These are phyloP conservation scores for Phytophthora hibernalis DNA, from an alignment of 352 stramenopile species.

Conservation along the genomic window DNA sequence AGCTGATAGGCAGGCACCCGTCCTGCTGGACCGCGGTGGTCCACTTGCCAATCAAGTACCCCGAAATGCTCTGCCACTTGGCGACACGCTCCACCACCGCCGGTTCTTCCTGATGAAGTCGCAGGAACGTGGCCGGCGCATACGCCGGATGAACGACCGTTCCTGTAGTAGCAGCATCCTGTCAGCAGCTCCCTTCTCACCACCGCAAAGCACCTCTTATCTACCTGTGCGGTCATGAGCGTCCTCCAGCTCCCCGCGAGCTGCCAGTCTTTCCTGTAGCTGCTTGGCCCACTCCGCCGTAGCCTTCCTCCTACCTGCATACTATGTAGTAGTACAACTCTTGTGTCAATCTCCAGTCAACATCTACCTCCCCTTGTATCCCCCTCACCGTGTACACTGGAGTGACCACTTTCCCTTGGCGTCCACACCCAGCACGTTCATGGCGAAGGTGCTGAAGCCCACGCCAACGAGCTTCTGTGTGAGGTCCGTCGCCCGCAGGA, in stretches of 20 bases:
- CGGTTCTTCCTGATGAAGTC: constrained; percentile 74
- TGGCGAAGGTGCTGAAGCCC: constrained; percentile 94
- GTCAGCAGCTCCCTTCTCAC: not conserved
- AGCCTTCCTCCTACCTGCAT: constrained; percentile 58
- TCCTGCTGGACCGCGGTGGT: constrained; percentile 42
- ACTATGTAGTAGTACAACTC: no score
- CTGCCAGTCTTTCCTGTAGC: constrained; percentile 50
- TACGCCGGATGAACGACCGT: constrained; percentile 91
- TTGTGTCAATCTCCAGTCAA: constrained; percentile 3
- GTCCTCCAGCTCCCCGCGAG: constrained; percentile 54
- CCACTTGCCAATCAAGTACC: constrained; percentile 91
- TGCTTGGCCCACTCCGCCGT: constrained; percentile 60
- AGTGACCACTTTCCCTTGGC: constrained; percentile 65
- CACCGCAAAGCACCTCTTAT: not conserved
- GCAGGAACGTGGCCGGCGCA: constrained; percentile 88
- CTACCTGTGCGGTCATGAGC: constrained; percentile 75
- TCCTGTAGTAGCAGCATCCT: constrained; percentile 22
- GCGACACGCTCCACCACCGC: constrained; percentile 53
- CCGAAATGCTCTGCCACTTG: constrained; percentile 92
- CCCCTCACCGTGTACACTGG: constrained; percentile 79
- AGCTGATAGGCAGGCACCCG: constrained; percentile 85
- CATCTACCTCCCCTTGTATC: not conserved
- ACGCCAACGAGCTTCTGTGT: constrained; percentile 68
- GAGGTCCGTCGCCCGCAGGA: constrained; percentile 57
- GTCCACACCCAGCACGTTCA: constrained; percentile 94